Evolutionary conservation across 2,329 filamentous ascomycete species (phyloP), one percentile per base, ranked within the genome.

Genomic region (Cladosporium sp.): DNA sequence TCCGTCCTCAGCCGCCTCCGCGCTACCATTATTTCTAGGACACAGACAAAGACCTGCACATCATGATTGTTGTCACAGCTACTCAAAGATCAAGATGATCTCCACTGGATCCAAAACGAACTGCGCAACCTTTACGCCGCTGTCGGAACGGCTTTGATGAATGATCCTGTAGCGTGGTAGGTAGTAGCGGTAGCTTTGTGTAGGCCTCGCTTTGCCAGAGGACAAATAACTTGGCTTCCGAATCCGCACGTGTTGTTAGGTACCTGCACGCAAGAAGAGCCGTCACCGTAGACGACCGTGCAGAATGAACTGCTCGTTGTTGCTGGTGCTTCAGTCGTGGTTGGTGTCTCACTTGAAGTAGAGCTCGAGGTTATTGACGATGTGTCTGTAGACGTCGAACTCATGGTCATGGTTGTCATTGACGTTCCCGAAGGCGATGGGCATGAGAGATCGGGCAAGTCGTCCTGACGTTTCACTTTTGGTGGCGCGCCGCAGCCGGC

Each of bases 401-500:
- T 23, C 11, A 48, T 13, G 8, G 58, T 49, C 21, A 48, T 49
- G 43, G 58, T 49, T 26, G 43, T 46, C 25, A 49, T 48, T 2
- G 56, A 28, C 5, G 56, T 39, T 8, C 26, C 34, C 14, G 32
- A 39, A 2, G 54, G 56, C n/a, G 34, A 43, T 18, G 46, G 26
- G 43, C 58, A 60, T 2, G 58, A 49, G 10, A 60, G 58, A n/a
- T 60, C 58, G 18, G 58, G 58, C 5, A 60, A 23, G 43, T 30
- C 36, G 36, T 51, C 43, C 26, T 49, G 58, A 10, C 43, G n/a
- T 11, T 49, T 34, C 8, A 32, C n/a, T 16, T 49, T 49, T 30
- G 39, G 13, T 28, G 26, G 26, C 5, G 49, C 49, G 10, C 26
- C 39, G 43, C 58, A 60, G 28, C 36, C 26, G 21, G 48, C 46